Evolutionary conservation across 805 yeast species (phyloP), one percentile per base, ranked within the genome.

Genomic region (Allodekkera sacchari): DNA sequence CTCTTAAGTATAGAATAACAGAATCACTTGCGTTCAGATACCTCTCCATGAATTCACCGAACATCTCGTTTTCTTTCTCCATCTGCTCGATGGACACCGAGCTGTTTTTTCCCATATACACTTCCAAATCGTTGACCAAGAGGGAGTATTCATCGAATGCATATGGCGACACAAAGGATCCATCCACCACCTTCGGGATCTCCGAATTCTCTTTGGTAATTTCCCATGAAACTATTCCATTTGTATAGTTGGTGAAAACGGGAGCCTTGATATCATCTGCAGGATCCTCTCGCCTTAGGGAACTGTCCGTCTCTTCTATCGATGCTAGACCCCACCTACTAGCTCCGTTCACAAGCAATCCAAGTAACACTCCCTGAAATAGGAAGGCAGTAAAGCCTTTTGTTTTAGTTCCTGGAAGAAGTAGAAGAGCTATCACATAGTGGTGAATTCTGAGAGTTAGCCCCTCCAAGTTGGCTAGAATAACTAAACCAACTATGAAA

Each of bases 281-380:
- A 0, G 94, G 88, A 44, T 83, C 95, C 13, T 81, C 81, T 42
- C 96, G 63, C 34, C 74, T 52, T 27, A 88, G 53, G 3, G 83
- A 67, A 4, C 65, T 57, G 17, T 69, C 69, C 0, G 95, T 83
- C 48, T 89, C 96, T 2, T 83, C 75, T 35, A 89, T 74, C 10
- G 95, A 77, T 3, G 94, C 96, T 47, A 82, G 77, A 34, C 92
- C 96, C 98, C 98, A 89, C 34, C 94, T 63, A 0, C 94, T 74
- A 2, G 84, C 75, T 0, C 98, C 98, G 15, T 88, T 80, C 5
- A 87, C 63, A 30, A 82, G 66, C 27, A 89, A 61, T 0, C 96
- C 98, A 1, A 84, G 52, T 16, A 89, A 59, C 1, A 89, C 69
- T 2, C 96, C 97, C 51, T 88, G 96, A 48, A 83, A 80, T 7